phyloP scores from a whole-genome alignment of 78 protist species.

The Dictyostelium firmibasis region DNA sequence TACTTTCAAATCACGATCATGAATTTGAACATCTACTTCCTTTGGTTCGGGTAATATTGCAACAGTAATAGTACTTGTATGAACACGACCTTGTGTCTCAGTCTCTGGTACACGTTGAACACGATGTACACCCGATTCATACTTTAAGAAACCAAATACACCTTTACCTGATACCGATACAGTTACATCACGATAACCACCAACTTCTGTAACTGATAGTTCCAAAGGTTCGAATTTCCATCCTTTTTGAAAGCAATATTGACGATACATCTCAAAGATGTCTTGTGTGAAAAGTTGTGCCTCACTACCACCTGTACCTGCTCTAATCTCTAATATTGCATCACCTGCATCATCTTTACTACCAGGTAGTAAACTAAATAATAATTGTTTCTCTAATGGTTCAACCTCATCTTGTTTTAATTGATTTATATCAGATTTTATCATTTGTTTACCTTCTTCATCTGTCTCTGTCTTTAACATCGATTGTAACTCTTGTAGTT shows the following conservation, averaged over 20 bases:
- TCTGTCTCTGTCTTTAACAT: not conserved
- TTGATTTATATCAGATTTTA: constrained; percentile 1
- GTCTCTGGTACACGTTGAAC: constrained; percentile 97
- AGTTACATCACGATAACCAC: constrained; percentile 87
- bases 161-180: constrained; percentile 78
- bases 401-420: not conserved
- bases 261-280: constrained; percentile 85
- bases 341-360: constrained; percentile 68
- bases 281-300: constrained; percentile 92
- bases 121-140: constrained; percentile 95
- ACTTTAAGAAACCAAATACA: constrained; percentile 83
- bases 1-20: constrained; percentile 74
- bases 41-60: constrained; percentile 90
- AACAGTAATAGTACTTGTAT: constrained; percentile 93
- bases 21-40: constrained; percentile 65
- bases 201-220: constrained; percentile 15
- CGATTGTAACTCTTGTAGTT: not conserved
- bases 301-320: constrained; percentile 93
- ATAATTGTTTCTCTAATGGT: constrained; percentile 14
- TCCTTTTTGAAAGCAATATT: constrained; percentile 44
- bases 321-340: constrained; percentile 86
- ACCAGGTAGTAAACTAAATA: constrained; percentile 56
- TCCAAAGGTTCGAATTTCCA: constrained; percentile 84
- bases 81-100: constrained; percentile 92
- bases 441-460: constrained; percentile 23